Conservation (phyloP, 1,139 yeast genomes). For the Geotrichum europaeum region DNA sequence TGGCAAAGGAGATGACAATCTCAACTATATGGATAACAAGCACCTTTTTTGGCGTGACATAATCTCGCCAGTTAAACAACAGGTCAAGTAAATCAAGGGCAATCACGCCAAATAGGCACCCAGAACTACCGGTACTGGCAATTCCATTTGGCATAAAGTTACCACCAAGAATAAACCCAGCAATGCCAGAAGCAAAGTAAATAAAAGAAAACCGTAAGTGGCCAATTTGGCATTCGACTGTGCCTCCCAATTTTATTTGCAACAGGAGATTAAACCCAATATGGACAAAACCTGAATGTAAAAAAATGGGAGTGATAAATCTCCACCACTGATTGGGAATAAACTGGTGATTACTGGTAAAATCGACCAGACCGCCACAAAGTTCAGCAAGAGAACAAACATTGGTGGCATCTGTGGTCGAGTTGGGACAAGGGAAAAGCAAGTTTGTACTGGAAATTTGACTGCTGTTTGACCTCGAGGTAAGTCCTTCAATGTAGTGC, state of each 20-base stretch:
- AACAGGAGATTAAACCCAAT: conserved; percentile 58
- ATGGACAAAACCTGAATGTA: conserved; percentile 72
- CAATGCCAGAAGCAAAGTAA: conserved; percentile 57
- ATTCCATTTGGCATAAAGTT: conserved; percentile 66
- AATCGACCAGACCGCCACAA: conserved; percentile 50
- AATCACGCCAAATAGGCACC: conserved; percentile 64
- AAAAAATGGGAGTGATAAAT: conserved; percentile 59
- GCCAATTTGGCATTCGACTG: conserved; percentile 59
- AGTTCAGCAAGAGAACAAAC: conserved; percentile 54
- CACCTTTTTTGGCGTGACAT: conserved; percentile 38
- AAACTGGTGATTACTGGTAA: conserved; percentile 32
- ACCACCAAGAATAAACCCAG: conserved; percentile 66
- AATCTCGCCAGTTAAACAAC: conserved; percentile 49
- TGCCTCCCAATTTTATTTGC: conserved; percentile 57
- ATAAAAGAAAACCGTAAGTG: conserved; percentile 49
- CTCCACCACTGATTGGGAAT: conserved; percentile 59
- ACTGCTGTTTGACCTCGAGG: conserved; percentile 36
- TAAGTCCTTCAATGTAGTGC: conserved; percentile 48
- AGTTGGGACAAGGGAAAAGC: conserved; percentile 64
- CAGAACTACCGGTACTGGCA: conserved; percentile 69
- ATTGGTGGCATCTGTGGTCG: conserved; percentile 50
- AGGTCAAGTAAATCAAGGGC: conserved; percentile 59
- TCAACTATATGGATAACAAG: conserved; percentile 50
- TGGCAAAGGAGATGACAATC: conserved; percentile 52
- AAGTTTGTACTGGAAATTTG: conserved; percentile 24